Percentiles rank a stretch among this genome's conserved stretches.
These are phyloP conservation scores for Camellia lanceoleosa DNA, from an alignment of 148 eudicot species.

Conservation along the genomic window DNA sequence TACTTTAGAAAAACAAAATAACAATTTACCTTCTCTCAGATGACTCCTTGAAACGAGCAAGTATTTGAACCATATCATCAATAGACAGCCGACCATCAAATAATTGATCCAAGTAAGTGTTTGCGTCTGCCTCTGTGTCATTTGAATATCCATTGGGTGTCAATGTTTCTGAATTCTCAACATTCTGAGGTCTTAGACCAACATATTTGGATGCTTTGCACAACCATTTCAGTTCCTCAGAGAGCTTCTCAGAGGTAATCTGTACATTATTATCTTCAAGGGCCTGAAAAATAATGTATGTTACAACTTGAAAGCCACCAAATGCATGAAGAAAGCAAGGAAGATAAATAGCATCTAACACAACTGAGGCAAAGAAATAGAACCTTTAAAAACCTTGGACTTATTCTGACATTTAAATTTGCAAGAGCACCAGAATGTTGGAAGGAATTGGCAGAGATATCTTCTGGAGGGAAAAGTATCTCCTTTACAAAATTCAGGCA, in stretches of 20 bases:
- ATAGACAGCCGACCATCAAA: background rate
- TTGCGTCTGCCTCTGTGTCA: slow-evolving; percentile 1
- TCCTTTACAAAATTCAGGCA: slow-evolving; percentile 15
- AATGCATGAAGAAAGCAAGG: background rate
- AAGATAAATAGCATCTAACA: background rate
- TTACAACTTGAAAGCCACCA: slow-evolving; percentile 2
- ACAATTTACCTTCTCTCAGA: slow-evolving; percentile 1
- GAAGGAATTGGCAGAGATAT: background rate
- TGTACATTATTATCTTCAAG: slow-evolving; percentile 1
- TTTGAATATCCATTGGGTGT: background rate
- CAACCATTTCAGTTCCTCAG: slow-evolving; percentile 2
- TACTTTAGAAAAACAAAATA: background rate
- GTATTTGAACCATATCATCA: slow-evolving; percentile 10
- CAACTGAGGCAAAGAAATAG: background rate
- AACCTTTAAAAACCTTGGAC: slow-evolving; percentile 13
- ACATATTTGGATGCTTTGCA: background rate
- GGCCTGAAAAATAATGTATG: slow-evolving; percentile 1
- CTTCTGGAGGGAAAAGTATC: background rate
- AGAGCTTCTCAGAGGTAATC: slow-evolving; percentile 13
- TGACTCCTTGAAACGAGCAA: slow-evolving; percentile 7
- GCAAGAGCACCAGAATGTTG: background rate
- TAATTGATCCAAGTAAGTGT: slow-evolving; percentile 4
- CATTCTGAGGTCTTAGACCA: background rate
- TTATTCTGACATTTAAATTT: background rate
- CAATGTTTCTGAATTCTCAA: background rate